Evolutionary conservation across 768 basidiomycete genomes (phyloP).

Genomic region (Rhizopogon rudus): DNA sequence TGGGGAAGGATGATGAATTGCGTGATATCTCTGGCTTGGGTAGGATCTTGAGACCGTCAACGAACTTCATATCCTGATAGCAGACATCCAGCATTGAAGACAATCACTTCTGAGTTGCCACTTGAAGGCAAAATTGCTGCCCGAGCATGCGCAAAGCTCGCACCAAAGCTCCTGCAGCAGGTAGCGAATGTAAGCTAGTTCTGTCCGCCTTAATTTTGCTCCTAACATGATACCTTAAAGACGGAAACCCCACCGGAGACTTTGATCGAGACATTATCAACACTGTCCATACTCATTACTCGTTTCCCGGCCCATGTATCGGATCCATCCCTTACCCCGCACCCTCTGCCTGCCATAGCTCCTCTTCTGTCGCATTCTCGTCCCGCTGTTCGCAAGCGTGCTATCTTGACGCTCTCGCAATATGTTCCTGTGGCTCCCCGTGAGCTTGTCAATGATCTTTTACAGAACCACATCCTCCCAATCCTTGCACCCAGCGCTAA

Average conservation of each 20-base stretch:
- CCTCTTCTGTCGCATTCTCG: constrained; percentile 72
- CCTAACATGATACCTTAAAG: constrained; percentile 28
- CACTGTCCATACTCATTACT: constrained; percentile 82
- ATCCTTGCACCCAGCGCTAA: constrained; percentile 47
- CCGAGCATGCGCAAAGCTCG: constrained; percentile 78
- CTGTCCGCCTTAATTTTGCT: background rate
- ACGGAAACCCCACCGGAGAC: constrained; percentile 72
- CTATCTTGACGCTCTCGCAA: constrained; percentile 81
- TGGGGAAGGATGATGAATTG: constrained; percentile 86
- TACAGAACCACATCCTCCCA: constrained; percentile 56
- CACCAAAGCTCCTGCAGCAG: constrained; percentile 77
- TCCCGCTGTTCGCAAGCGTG: constrained; percentile 88
- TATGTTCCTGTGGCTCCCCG: constrained; percentile 72
- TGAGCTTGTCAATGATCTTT: constrained; percentile 54
- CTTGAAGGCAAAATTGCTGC: constrained; percentile 74
- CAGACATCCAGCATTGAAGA: constrained; percentile 71
- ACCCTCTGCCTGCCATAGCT: constrained; percentile 62
- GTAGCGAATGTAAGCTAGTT: constrained; percentile 57
- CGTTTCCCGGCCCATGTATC: constrained; percentile 74
- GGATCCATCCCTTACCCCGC: constrained; percentile 44
- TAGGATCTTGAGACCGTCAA: constrained; percentile 22
- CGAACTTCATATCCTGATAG: background rate
- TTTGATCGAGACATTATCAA: constrained; percentile 76
- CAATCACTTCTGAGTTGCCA: constrained; percentile 88
- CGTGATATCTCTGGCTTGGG: constrained; percentile 93